Percentiles rank a stretch among this genome's conserved stretches.
phyloP scores from a whole-genome alignment of 208 protist genomes.

The Acanthamoeba royreba region DNA sequence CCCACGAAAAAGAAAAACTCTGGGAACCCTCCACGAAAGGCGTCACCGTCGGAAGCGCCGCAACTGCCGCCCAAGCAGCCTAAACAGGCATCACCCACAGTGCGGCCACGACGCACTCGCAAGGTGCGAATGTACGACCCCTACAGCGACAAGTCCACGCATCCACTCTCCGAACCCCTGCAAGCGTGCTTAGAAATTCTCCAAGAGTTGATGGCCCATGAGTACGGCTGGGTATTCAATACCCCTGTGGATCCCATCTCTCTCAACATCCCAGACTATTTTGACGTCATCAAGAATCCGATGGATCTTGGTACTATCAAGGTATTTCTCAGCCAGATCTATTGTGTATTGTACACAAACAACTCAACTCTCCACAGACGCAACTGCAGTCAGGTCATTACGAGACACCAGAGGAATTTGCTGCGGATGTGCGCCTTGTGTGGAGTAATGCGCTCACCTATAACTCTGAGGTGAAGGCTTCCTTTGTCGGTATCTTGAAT shows the following conservation, averaged over 20 bases:
- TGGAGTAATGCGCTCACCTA: slow-evolving; percentile 57
- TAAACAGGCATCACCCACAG: neutral
- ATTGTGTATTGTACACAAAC: neutral
- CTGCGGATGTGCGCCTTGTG: slow-evolving; percentile 49
- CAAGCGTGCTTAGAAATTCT: neutral
- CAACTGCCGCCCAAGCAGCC: neutral
- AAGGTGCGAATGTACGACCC: slow-evolving; percentile 1
- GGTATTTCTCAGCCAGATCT: neutral
- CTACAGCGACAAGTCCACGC: neutral
- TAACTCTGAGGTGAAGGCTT: neutral
- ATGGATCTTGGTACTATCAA: slow-evolving; percentile 80
- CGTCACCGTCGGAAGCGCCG: neutral
- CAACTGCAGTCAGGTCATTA: neutral
- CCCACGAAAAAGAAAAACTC: too few relatives aligned
- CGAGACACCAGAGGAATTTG: slow-evolving; percentile 39
- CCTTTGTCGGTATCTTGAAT: too few relatives aligned
- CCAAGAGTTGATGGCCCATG: neutral
- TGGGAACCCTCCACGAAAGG: neutral
- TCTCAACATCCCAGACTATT: slow-evolving; percentile 78
- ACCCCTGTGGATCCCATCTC: slow-evolving; percentile 75
- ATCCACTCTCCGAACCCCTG: neutral
- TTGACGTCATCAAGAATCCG: slow-evolving; percentile 78
- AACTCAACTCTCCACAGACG: neutral
- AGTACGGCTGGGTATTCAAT: slow-evolving; percentile 66
- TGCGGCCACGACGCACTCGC: neutral